Evolutionary conservation across 352 stramenopile species (phyloP), one percentile per base, ranked within the genome.

Genomic region (Blastocystis sp.): DNA sequence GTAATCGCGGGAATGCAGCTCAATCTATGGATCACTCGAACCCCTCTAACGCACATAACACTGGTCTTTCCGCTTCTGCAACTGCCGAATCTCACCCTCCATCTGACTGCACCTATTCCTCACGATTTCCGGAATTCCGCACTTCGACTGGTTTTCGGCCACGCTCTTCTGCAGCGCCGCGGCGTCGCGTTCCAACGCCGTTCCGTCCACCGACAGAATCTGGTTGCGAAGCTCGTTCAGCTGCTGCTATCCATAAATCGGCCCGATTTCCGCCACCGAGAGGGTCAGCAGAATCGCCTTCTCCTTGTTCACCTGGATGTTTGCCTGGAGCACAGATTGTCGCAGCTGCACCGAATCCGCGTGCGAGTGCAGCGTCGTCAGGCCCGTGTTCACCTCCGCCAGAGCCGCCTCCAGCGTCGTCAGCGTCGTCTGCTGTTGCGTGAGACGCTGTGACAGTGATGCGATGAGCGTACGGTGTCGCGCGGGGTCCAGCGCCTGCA

Each of bases 1-100:
- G 77, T 98, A 96, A 17, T 97, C 93, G 40, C 89, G 28, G 28
- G 48, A 43, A 41, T 77, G 23, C 14, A 90, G 59, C 23, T 90
- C 28, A 28, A 67, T 23, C 40, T 89, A 53, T 0, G 7, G 11
- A n/a, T 41, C 5, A 87, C 45, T 34, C 21, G 28, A 23, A 14
- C 34, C 3, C 41, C 2, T 53, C 65, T 77, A n/a, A 21, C n/a
- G 23, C 52, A 87, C 65, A 11, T 48, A 53, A 43, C 45, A 64
- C 17, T 34, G 43, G 45, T 76, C 64, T 28, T 87, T 88, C 17
- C 23, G 66, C 76, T 86, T 76, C 38, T 76, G 34, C 5, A 89
- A 21, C 56, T 88, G 78, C 11, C n/a, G 53, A 45, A 77, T 88
- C 52, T 88, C 78, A 10, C 78, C 78, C 52, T 88, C 52, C 2